Conservation (phyloP, 768 basidiomycete genomes). For the Phlebiopsis gigantea region DNA sequence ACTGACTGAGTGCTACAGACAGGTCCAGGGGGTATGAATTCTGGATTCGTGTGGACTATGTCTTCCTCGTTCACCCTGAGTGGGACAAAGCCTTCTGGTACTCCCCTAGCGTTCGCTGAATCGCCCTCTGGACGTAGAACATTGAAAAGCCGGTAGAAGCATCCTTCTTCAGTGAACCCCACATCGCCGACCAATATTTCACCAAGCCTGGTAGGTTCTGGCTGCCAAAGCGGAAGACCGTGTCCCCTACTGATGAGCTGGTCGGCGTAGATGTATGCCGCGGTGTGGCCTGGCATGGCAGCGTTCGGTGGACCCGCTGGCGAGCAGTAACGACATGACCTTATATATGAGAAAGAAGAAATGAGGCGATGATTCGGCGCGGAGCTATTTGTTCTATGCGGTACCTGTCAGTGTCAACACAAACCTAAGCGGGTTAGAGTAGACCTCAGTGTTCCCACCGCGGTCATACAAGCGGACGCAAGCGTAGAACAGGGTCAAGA, state of each 20-base stretch:
- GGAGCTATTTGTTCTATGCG: too few relatives aligned
- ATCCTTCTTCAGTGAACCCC: constrained; percentile 13
- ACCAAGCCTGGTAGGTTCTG: constrained; percentile 10
- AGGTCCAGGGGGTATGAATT: neutral
- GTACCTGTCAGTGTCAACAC: too few relatives aligned
- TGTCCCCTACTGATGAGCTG: constrained; percentile 9
- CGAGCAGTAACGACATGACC: too few relatives aligned
- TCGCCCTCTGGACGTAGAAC: neutral
- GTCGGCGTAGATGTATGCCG: constrained; percentile 12
- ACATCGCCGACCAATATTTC: constrained; percentile 18
- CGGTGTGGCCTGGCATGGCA: neutral
- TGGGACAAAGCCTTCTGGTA: neutral
- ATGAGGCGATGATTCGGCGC: too few relatives aligned
- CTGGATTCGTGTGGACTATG: neutral
- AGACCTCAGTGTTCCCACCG: too few relatives aligned
- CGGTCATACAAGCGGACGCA: too few relatives aligned
- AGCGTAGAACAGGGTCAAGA: too few relatives aligned
- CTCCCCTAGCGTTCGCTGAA: neutral
- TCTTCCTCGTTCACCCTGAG: neutral
- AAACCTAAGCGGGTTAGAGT: too few relatives aligned
- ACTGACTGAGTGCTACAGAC: neutral
- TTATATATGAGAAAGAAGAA: too few relatives aligned
- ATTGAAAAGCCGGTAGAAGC: constrained; percentile 18
- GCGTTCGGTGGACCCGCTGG: neutral
- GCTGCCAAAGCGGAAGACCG: constrained; percentile 18